Conservation (phyloP, 495 filamentous ascomycete species). For the Aspergillus biplanus region DNA sequence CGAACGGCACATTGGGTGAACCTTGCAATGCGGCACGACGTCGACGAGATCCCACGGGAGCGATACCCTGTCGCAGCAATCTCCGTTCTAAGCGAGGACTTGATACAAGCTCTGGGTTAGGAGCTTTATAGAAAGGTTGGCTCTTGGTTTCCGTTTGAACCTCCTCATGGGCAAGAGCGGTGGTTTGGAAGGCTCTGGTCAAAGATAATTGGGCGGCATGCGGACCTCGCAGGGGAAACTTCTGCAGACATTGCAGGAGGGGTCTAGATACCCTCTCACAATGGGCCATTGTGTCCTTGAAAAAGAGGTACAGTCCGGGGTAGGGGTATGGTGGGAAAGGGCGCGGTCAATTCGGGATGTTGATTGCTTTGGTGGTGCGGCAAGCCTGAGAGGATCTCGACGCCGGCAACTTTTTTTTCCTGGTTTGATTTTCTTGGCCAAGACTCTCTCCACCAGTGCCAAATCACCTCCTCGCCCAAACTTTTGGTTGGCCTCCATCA, state of each 20-base stretch:
- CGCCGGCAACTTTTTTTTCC: slow-evolving; percentile 46
- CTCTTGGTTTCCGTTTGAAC: slow-evolving; percentile 41
- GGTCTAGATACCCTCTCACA: slow-evolving; percentile 71
- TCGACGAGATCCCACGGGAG: slow-evolving; percentile 78
- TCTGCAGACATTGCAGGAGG: slow-evolving; percentile 64
- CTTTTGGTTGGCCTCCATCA: slow-evolving; percentile 38
- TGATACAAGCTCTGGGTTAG: slow-evolving; percentile 54
- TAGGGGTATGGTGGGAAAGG: slow-evolving; percentile 13
- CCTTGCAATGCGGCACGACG: slow-evolving; percentile 75
- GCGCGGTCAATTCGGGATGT: slow-evolving; percentile 23
- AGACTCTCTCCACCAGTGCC: slow-evolving; percentile 40
- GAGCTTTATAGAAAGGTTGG: slow-evolving; percentile 42
- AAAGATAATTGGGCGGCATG: slow-evolving; percentile 38
- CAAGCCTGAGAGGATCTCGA: slow-evolving; percentile 18
- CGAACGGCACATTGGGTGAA: slow-evolving; percentile 77
- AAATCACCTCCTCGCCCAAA: slow-evolving; percentile 40
- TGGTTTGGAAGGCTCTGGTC: slow-evolving; percentile 44
- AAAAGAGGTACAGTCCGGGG: slow-evolving; percentile 21
- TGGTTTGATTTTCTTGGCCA: slow-evolving; percentile 30
- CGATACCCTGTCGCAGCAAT: slow-evolving; percentile 59
- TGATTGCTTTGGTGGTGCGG: slow-evolving; percentile 12
- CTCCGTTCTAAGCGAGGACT: slow-evolving; percentile 61
- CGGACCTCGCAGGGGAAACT: slow-evolving; percentile 41
- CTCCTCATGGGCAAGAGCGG: slow-evolving; percentile 41
- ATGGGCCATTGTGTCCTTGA: slow-evolving; percentile 59